Conservation (phyloP, 352 stramenopile genomes). For the Aphanomyces stellatus region DNA sequence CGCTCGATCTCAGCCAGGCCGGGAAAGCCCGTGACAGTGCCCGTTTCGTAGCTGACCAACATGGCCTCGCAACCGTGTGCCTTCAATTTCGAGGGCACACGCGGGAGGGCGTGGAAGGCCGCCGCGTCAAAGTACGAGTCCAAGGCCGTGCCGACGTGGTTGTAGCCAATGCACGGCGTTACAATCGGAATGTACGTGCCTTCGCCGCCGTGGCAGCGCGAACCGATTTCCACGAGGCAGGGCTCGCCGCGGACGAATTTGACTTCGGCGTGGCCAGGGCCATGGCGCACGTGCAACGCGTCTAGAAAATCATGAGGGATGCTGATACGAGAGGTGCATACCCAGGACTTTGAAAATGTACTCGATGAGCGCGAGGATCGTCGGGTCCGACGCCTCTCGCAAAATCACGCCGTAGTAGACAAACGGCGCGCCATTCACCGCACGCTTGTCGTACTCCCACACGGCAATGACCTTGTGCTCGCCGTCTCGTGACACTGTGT, state of each 20-base stretch:
- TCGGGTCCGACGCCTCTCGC: slow-evolving; percentile 35
- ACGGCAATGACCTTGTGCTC: slow-evolving; percentile 92
- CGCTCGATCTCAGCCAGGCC: slow-evolving; percentile 79
- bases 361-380: slow-evolving; percentile 40
- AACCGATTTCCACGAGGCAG: slow-evolving; percentile 93
- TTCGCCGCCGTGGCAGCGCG: slow-evolving; percentile 91
- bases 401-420: slow-evolving; percentile 90
- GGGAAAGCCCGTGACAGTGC: slow-evolving; percentile 73
- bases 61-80: slow-evolving; percentile 87
- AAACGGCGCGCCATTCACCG: slow-evolving; percentile 88
- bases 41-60: slow-evolving; percentile 83
- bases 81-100: slow-evolving; percentile 51
- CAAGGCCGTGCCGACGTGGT: slow-evolving; percentile 85
- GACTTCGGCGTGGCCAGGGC: slow-evolving; percentile 80
- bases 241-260: slow-evolving; percentile 74
- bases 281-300: slow-evolving; percentile 72
- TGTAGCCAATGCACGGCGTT: slow-evolving; percentile 85
- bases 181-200: slow-evolving; percentile 89
- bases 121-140: slow-evolving; percentile 77
- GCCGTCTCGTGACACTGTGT: slow-evolving; percentile 90
- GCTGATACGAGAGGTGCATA: neutral
- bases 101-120: slow-evolving; percentile 45
- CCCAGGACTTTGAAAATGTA: slow-evolving; percentile 61
- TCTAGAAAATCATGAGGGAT: slow-evolving; percentile 27
- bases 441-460: slow-evolving; percentile 96